Evolutionary conservation across 805 yeast genomes (phyloP).

Genomic region (Metschnikowia similis): DNA sequence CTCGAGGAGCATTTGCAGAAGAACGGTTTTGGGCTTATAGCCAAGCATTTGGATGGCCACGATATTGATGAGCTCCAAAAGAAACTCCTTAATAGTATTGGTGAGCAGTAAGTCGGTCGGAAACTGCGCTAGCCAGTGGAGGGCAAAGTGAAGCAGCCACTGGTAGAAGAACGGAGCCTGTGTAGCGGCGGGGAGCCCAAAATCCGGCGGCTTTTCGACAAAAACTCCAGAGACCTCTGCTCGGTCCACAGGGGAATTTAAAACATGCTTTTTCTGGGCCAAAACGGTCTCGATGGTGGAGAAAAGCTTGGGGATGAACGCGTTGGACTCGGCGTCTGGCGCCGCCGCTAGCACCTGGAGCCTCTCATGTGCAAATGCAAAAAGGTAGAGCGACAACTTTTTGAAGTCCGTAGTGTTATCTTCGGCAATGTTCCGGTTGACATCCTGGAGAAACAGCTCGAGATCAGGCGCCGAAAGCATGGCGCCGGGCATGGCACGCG

Average conservation of each 20-base stretch:
- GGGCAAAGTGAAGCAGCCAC: conserved; percentile 28
- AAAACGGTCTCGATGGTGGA: conserved; percentile 33
- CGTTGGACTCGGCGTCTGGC: conserved; percentile 5
- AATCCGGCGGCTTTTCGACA: background rate
- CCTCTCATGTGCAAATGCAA: conserved; percentile 28
- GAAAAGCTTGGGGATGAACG: conserved; percentile 21
- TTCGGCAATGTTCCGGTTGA: conserved; percentile 26
- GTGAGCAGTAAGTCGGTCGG: conserved; percentile 12
- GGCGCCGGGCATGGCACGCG: conserved; percentile 13
- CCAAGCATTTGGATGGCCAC: conserved; percentile 28
- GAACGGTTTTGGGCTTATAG: conserved; percentile 20
- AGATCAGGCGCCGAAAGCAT: conserved; percentile 27
- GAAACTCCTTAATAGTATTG: conserved; percentile 27
- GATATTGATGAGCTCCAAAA: conserved; percentile 30
- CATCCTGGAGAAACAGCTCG: conserved; percentile 30
- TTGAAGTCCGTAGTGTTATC: conserved; percentile 32
- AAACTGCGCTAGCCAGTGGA: conserved; percentile 22
- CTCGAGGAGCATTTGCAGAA: conserved; percentile 18
- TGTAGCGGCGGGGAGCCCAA: conserved; percentile 1
- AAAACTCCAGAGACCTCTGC: conserved; percentile 12
- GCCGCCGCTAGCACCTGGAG: conserved; percentile 8
- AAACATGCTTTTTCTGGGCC: conserved; percentile 25
- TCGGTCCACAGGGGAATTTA: conserved; percentile 17
- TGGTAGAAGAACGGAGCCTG: conserved; percentile 20
- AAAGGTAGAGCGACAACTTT: conserved; percentile 29